A percentile compares a stretch with the other conserved stretches of the same genome.
phyloP scores from a whole-genome alignment of 2,329 filamentous ascomycete genomes.

The Fusarium oxysporum region DNA sequence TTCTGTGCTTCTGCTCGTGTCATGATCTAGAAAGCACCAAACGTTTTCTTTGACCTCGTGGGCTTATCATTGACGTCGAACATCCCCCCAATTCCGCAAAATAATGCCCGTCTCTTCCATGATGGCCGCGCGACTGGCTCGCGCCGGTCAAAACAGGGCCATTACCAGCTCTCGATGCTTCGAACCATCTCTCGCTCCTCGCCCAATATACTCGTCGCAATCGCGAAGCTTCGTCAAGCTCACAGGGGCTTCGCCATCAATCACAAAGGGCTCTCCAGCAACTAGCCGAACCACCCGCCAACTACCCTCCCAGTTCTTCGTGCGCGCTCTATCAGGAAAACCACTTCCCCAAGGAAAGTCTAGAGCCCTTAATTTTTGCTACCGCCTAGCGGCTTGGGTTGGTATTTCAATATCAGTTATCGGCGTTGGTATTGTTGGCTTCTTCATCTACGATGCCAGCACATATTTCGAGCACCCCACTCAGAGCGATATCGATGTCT shows the following conservation, averaged over 20 bases:
- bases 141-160: constrained; percentile 26
- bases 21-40: constrained; percentile 23
- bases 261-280: constrained; percentile 18
- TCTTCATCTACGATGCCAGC: constrained; percentile 93
- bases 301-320: constrained; percentile 42
- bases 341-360: constrained; percentile 63
- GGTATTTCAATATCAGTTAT: constrained; percentile 81
- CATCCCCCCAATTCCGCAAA: neutral
- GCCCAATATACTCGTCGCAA: constrained; percentile 20
- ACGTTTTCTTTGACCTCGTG: neutral
- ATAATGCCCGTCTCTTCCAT: constrained; percentile 42
- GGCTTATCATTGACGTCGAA: neutral
- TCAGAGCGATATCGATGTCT: constrained; percentile 82
- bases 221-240: constrained; percentile 41
- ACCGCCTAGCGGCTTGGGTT: constrained; percentile 69
- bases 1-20: constrained; percentile 5
- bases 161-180: constrained; percentile 28
- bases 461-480: constrained; percentile 83
- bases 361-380: constrained; percentile 67
- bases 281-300: constrained; percentile 12
- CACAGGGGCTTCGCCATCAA: constrained; percentile 22
- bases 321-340: constrained; percentile 63
- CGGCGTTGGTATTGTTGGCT: constrained; percentile 77
- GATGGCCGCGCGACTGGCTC: constrained; percentile 42
- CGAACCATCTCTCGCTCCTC: constrained; percentile 24